Base-by-base conservation (phyloP, 2,329 filamentous ascomycete genomes). In the Penicillium rolfsii region DNA sequence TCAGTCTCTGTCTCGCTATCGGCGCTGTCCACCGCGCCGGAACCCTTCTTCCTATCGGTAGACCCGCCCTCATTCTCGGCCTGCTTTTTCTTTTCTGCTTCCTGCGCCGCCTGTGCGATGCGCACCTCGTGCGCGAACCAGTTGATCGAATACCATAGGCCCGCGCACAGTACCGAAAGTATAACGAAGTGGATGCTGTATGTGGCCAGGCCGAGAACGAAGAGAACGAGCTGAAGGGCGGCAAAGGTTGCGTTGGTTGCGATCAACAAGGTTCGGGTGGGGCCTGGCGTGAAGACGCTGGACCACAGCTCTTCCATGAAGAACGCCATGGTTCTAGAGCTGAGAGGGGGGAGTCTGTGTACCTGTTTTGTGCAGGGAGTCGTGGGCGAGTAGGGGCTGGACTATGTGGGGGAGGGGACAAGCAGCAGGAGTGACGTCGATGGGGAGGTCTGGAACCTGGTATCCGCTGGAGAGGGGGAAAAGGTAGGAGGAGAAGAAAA, bases 91-190 rank as follows among this genome's bases (percentile, higher is more conserved):
- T 76, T 78, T 72, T 81, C 74, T 61, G 73, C 71, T 65, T 80
- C 76, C 65, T 76, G 81, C 19, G 81, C 81, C 64, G 84, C 82
- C 67, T 70, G 67, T 8, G 82, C 81, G 68, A 82, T 77, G 33
- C 76, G 73, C 55, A 89, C 76, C 73, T 89, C 94, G 49, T 80
- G 80, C 58, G 91, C 93, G 73, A 99, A 98, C 95, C 95, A 99
- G 84, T 98, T 98, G 80, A 98, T 93, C 59, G 90, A 87, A 81
- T 86, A 93, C 95, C 95, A 99, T 38, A 98, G 83, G 4, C 91
- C 90, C 35, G 81, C 93, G 65, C 87, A 91, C 9, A 99, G 82
- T 60, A 88, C 71, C 12, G 91, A 96, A 5, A 99, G 85, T 60
- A 94, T 83, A 64, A 92, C 76, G 73, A 97, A 97, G 82, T 98